Base-by-base conservation (phyloP, 108 stramenopile species). In the Asterionellopsis glacialis region DNA sequence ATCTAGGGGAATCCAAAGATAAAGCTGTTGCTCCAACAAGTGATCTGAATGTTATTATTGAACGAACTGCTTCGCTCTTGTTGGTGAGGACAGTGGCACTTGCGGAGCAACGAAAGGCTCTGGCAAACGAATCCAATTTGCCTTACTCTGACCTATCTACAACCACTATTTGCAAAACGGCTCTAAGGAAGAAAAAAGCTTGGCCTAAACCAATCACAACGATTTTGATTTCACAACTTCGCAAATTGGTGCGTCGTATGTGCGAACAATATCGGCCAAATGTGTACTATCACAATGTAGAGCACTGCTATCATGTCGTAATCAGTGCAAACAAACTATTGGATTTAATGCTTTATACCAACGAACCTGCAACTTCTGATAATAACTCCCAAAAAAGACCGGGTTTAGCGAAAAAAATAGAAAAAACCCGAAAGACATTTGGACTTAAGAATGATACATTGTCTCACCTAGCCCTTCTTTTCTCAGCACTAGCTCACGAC, bases 401-500 rank as follows among this genome's bases (percentile, higher is more conserved):
- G 9, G 47, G 47, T 21, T 21, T 48, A 16, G 4, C 47, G 16
- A 2, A 33, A 33, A 33, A 33, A 7, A 33, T 33, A 33, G 33
- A 33, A 53, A 19, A 18, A 24, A 33, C 22, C 10, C 13, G 61
- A 21, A 33, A 26, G 49, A 81, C 76, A 21, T 88, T 64, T 64
- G 86, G 90, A 15, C 73, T 87, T 33, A 74, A 79, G 10, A 67
- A 83, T 28, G 84, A 91, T 70, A 78, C 90, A 10, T 59, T 77
- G 11, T 70, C 74, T 55, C 65, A 74, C 27, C 72, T 88, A 14
- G 80, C 78, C 41, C 48, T 82, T 59, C 14, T 88, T 26, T 88
- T 87, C 61, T 75, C 89, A 16, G 87, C 90, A 23, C 51, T 88
- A 15, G 79, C 88, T 61, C 90, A 88, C 59, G 90, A 91, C 57